Evolutionary conservation across 176 grass and related monocot species (phyloP).

Genomic region (Bromus sterilis): DNA sequence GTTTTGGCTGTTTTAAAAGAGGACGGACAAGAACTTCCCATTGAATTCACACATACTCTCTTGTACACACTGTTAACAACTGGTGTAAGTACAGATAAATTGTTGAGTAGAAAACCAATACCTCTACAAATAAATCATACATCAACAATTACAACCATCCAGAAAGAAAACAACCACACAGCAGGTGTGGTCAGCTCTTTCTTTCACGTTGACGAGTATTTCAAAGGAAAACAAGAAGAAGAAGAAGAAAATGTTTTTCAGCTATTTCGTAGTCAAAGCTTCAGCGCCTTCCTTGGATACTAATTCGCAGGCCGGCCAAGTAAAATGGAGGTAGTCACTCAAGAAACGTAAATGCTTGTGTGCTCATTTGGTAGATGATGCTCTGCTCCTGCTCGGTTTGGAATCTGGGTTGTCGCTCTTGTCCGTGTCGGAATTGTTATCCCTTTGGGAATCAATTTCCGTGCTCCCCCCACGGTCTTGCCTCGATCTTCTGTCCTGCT

Average conservation of each 20-base stretch:
- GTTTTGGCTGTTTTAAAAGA: background rate
- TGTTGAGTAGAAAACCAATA: slow-evolving; percentile 27
- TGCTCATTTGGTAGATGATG: slow-evolving; percentile 43
- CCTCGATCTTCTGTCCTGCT: slow-evolving; percentile 63
- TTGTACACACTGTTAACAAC: slow-evolving; percentile 29
- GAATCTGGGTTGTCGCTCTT: slow-evolving; percentile 78
- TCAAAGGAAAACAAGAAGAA: too few species aligned
- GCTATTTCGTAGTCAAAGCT: slow-evolving; percentile 1
- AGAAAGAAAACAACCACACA: background rate
- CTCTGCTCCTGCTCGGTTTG: slow-evolving; percentile 44
- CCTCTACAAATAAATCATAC: slow-evolving; percentile 52
- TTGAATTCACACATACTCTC: slow-evolving; percentile 25
- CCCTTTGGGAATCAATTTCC: slow-evolving; percentile 67
- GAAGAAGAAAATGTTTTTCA: too few species aligned
- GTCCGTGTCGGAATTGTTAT: slow-evolving; percentile 72
- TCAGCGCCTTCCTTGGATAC: slow-evolving; percentile 15
- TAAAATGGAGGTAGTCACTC: background rate
- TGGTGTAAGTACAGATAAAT: slow-evolving; percentile 18
- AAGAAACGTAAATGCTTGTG: slow-evolving; percentile 9
- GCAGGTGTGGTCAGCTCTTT: too few species aligned
- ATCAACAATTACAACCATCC: slow-evolving; percentile 20
- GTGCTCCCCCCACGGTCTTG: slow-evolving; percentile 41
- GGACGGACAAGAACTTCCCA: background rate
- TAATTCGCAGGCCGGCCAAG: slow-evolving; percentile 38
- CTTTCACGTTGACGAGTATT: too few species aligned